A percentile compares a stretch with the other conserved stretches of the same genome.
Evolutionary conservation across 805 yeast genomes (phyloP).

Genomic region (Lachancea mirantina): DNA sequence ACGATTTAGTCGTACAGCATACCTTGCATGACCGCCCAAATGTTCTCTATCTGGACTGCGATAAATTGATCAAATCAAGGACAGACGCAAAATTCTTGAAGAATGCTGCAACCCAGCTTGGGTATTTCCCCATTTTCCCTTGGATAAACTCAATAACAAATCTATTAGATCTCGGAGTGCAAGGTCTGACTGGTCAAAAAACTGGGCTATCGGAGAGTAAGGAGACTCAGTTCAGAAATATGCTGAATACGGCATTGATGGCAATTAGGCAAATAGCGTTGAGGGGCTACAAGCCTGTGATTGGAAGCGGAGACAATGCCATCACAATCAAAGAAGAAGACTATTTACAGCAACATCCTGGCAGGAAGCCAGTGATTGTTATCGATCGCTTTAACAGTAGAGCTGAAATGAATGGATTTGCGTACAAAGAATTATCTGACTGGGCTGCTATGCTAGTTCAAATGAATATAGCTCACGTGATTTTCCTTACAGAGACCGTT

Average conservation of each 20-base stretch:
- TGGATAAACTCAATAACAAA: constrained; percentile 80
- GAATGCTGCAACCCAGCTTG: constrained; percentile 66
- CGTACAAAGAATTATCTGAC: constrained; percentile 69
- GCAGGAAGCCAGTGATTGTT: constrained; percentile 76
- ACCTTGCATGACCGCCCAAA: constrained; percentile 55
- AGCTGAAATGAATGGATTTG: constrained; percentile 54
- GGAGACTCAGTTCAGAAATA: constrained; percentile 74
- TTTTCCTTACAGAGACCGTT: constrained; percentile 79
- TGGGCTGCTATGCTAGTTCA: constrained; percentile 81
- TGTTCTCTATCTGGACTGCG: constrained; percentile 73
- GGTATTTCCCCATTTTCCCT: constrained; percentile 90
- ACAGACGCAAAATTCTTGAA: constrained; percentile 63
- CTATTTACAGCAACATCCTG: constrained; percentile 78
- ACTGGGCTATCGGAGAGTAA: constrained; percentile 80
- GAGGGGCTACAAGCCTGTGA: constrained; percentile 35
- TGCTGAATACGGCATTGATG: constrained; percentile 61
- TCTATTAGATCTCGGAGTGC: constrained; percentile 76
- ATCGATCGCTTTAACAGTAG: constrained; percentile 64
- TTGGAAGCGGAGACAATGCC: constrained; percentile 28
- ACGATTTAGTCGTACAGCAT: constrained; percentile 64
- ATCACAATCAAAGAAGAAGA: constrained; percentile 61
- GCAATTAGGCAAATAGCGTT: constrained; percentile 66
- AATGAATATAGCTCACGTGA: constrained; percentile 81
- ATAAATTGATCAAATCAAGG: constrained; percentile 60
- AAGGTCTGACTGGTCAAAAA: constrained; percentile 89